Conservation (phyloP, 2,329 filamentous ascomycete genomes). For the Cercospora berteroae region DNA sequence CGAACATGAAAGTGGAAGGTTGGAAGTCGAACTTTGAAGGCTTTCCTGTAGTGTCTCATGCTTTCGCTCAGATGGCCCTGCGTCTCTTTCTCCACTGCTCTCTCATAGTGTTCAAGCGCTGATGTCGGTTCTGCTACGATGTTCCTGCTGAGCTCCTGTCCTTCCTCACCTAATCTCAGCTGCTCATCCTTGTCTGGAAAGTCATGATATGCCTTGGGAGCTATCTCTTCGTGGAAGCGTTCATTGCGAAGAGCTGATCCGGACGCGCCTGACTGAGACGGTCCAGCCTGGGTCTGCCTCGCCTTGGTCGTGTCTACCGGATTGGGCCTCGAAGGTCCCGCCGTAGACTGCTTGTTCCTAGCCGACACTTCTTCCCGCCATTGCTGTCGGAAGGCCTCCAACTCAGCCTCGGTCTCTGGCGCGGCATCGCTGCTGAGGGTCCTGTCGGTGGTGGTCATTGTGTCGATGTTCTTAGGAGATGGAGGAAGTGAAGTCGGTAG, state of each 20-base stretch:
- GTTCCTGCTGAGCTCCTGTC: constrained; percentile 41
- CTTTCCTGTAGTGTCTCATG: constrained; percentile 80
- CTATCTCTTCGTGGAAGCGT: constrained; percentile 40
- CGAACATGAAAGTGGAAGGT: not conserved
- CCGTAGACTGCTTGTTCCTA: constrained; percentile 41
- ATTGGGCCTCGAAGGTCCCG: not conserved
- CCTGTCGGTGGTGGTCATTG: constrained; percentile 16
- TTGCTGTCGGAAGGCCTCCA: constrained; percentile 80
- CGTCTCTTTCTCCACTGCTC: constrained; percentile 82
- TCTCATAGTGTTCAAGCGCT: constrained; percentile 89
- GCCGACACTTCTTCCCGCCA: constrained; percentile 78
- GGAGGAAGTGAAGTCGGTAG: not conserved
- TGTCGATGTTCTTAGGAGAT: not conserved
- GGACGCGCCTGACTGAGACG: constrained; percentile 18
- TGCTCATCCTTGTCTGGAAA: constrained; percentile 48
- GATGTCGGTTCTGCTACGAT: constrained; percentile 59
- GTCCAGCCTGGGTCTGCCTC: not conserved
- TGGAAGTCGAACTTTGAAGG: constrained; percentile 66
- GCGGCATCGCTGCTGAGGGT: constrained; percentile 13
- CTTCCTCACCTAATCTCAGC: constrained; percentile 41
- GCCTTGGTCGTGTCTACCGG: constrained; percentile 9
- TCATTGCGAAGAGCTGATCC: constrained; percentile 35
- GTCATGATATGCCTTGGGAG: constrained; percentile 46
- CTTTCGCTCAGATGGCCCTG: constrained; percentile 87
- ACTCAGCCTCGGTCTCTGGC: constrained; percentile 57